Base-by-base conservation (phyloP, 106 monocot species). In the Ottelia alismoides region DNA sequence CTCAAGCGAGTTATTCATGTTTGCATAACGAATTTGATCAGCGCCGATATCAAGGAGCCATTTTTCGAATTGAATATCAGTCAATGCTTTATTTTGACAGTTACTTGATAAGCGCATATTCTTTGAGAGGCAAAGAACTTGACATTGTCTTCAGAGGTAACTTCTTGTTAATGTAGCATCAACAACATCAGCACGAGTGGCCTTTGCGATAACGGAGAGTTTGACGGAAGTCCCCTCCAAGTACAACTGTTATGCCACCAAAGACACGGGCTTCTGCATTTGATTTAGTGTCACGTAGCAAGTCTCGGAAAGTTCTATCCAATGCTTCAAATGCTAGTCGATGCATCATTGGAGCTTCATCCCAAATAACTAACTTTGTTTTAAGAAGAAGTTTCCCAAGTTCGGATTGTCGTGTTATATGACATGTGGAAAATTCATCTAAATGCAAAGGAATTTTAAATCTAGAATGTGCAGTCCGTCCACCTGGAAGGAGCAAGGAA, bases 381-480 rank as follows among this genome's bases (percentile, higher is more conserved):
- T 49, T 16, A 0, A 27, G 26, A 28, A 65, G 45, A 1, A 54
- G 1, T 29, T 43, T 22, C 22, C 45, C 24, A 3, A 55, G 27
- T 0, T 55, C 26, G n/a, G 54, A 53, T 0, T 30, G 20, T 16
- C 46, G 19, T 20, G 17, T 27, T 5, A 65, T 55, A 18, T 3
- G 0, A 46, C 53, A 65, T 7, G 11, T 5, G 1, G 45, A 65
- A 1, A 10, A 0, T 0, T 46, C 46, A 11, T 23, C 1, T 0
- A 53, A 6, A 2, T 65, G 1, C 7, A 65, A n/a, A 2, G 54
- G 45, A 0, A 65, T 54, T 44, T 62, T 62, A 49, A 74, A 74
- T 45, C 54, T 47, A 31, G 73, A 74, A 28, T 62, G 53, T 20
- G 74, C 43, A 30, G 61, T 73, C 40, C 30, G 25, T 1, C 72